Base-by-base conservation (phyloP, 108 stramenopile species). In the Mediolabrus comicus region DNA sequence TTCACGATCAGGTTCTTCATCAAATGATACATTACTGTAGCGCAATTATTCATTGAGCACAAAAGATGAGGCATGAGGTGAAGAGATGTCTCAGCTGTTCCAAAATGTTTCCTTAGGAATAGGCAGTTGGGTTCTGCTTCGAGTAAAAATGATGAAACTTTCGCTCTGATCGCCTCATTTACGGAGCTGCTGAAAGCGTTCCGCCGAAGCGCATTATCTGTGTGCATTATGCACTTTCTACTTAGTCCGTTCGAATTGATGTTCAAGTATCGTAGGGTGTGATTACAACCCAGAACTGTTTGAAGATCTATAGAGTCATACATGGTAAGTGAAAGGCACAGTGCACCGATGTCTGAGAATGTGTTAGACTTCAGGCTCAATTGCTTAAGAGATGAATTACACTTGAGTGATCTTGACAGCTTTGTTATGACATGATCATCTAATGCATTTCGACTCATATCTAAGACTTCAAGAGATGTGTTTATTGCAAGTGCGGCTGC, bases 401-500 rank as follows among this genome's bases (percentile, higher is more conserved):
- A 35, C 27, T 41, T 62, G 11, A 62, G 39, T 12, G 33, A 22
- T 27, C 35, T 62, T 34, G 61, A 22, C 25, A 62, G 35, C 39
- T 62, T 62, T 0, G 61, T 39, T 10, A 26, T 12, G 26, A 35
- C 61, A 13, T 27, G 19, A 28, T 62, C 61, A 41, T 38, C 61
- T 2, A 62, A 9, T 26, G 31, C 14, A 8, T 62, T 62, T 4
- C 61, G 34, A 39, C 38, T 41, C 61, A 62, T 25, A 62, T 62
- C 36, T 26, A 62, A 41, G 0, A 62, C 61, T n/a, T 62, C 41
- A 12, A 62, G 22, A 36, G 61, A 62, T 43, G 33, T 39, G 39
- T 62, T 62, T 3, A 35, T 0, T 2, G 41, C 26, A 0, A 62
- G 24, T 13, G 34, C 33, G 2, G 19, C 19, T 41, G 34, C 34